Percentiles rank a stretch among this genome's conserved stretches.
Conservation (phyloP, 768 basidiomycete species). For the Phylloporus sp. region DNA sequence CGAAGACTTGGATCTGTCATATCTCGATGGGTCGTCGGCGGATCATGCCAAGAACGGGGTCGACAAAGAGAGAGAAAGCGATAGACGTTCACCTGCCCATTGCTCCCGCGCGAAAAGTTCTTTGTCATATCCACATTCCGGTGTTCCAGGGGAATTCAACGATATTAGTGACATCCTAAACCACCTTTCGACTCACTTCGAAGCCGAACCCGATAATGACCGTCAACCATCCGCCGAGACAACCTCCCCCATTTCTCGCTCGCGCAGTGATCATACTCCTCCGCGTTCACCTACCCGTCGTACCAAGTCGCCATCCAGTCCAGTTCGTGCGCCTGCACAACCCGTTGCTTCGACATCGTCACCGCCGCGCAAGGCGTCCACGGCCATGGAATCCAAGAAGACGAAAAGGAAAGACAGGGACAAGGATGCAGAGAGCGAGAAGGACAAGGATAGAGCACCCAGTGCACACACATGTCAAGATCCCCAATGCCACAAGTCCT, state of each 20-base stretch:
- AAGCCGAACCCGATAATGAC: conserved; percentile 47
- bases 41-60: conserved; percentile 10
- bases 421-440: conserved; percentile 29
- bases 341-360: conserved; percentile 54
- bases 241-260: conserved; percentile 31
- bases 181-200: conserved; percentile 69
- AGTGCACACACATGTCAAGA: conserved; percentile 65
- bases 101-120: conserved; percentile 26
- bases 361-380: conserved; percentile 18
- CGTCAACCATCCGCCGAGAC: conserved; percentile 31
- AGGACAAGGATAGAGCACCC: conserved; percentile 42
- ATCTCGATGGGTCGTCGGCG: conserved; percentile 37
- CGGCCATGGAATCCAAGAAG: conserved; percentile 22
- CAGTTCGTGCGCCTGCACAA: conserved; percentile 33
- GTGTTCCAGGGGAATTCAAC: conserved; percentile 56
- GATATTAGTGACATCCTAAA: conserved; percentile 76
- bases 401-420: conserved; percentile 26
- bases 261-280: conserved; percentile 20
- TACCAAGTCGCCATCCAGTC: conserved; percentile 36
- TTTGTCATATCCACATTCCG: conserved; percentile 42
- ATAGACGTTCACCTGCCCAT: conserved; percentile 32
- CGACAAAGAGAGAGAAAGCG: conserved; percentile 43
- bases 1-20: conserved; percentile 55
- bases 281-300: conserved; percentile 18
- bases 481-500: conserved; percentile 73